These are phyloP conservation scores for Inonotus hispidus DNA, from an alignment of 1,284 basidiomycete genomes.

Conservation along the genomic window DNA sequence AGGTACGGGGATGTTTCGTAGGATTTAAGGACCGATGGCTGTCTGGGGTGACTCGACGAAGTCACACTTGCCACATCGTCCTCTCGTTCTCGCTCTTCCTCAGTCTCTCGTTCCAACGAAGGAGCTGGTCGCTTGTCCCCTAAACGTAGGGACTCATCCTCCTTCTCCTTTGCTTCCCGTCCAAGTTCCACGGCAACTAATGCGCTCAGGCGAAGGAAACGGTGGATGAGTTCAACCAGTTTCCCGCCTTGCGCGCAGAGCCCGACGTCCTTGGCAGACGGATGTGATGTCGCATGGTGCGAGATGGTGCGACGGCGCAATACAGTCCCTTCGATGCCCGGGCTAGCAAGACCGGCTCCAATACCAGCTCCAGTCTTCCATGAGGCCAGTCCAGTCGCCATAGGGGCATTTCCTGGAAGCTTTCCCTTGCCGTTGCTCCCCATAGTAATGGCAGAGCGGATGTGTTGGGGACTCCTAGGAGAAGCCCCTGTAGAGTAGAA, in stretches of 20 bases:
- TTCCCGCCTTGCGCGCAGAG: slow-evolving; percentile 29
- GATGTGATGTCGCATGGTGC: slow-evolving; percentile 17
- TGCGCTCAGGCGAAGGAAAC: slow-evolving; percentile 70
- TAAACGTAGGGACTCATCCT: slow-evolving; percentile 17
- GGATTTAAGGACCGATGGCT: slow-evolving; percentile 6
- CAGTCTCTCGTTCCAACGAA: slow-evolving; percentile 14
- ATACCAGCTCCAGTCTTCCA: slow-evolving; percentile 47
- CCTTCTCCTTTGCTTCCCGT: slow-evolving; percentile 41
- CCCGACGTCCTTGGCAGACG: slow-evolving; percentile 17
- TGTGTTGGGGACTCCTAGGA: slow-evolving; percentile 13
- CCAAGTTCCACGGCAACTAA: slow-evolving; percentile 69
- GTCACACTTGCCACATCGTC: background rate
- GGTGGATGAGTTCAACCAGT: slow-evolving; percentile 60
- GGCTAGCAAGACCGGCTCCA: slow-evolving; percentile 57
- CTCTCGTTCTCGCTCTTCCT: slow-evolving; percentile 17
- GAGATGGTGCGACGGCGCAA: slow-evolving; percentile 37
- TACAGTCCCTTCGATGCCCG: slow-evolving; percentile 47
- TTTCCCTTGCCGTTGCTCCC: slow-evolving; percentile 13
- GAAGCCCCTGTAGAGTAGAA: slow-evolving; percentile 9
- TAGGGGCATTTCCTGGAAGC: background rate
- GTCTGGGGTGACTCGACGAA: background rate
- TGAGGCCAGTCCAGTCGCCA: slow-evolving; percentile 64
- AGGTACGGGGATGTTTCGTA: slow-evolving; percentile 11
- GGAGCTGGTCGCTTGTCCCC: slow-evolving; percentile 10
- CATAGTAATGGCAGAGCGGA: slow-evolving; percentile 13